phyloP scores from a whole-genome alignment of 2,329 filamentous ascomycete genomes.

The Ophiostoma quercus region DNA sequence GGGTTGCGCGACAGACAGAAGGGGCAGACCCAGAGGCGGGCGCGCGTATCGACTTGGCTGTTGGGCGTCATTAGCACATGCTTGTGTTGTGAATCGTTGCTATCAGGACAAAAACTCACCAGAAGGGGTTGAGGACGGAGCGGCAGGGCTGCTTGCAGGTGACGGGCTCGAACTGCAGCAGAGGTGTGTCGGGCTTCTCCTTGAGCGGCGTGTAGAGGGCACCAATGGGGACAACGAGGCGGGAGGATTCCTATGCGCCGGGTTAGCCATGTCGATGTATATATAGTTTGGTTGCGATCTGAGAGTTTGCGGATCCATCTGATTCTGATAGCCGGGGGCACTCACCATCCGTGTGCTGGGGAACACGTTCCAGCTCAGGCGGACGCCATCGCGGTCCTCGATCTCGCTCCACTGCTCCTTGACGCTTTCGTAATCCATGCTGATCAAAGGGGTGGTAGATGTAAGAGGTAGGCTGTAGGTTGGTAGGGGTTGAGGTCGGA shows the following conservation, averaged over 20 bases:
- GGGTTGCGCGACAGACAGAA: slow-evolving; percentile 82
- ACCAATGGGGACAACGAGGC: slow-evolving; percentile 91
- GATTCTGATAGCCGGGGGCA: not conserved
- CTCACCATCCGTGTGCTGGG: slow-evolving; percentile 93
- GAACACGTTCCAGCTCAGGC: slow-evolving; percentile 98
- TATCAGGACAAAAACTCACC: slow-evolving; percentile 50
- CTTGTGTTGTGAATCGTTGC: not conserved
- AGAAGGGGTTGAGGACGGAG: slow-evolving; percentile 94
- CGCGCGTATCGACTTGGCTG: slow-evolving; percentile 78
- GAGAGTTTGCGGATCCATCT: too few species aligned
- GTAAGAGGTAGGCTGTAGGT: not conserved
- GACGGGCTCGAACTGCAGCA: slow-evolving; percentile 93
- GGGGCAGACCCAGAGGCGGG: slow-evolving; percentile 81
- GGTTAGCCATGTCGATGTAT: slow-evolving; percentile 6
- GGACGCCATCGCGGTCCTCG: slow-evolving; percentile 92
- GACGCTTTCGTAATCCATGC: slow-evolving; percentile 85
- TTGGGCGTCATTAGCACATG: slow-evolving; percentile 30
- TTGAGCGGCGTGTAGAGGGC: slow-evolving; percentile 93
- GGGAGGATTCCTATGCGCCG: slow-evolving; percentile 70
- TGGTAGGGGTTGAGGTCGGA: not conserved
- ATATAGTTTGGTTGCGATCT: not conserved
- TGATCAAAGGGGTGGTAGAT: slow-evolving; percentile 15
- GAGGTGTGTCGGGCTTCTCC: slow-evolving; percentile 82
- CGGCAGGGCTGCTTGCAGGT: slow-evolving; percentile 95
- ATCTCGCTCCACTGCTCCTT: slow-evolving; percentile 97